phyloP scores from a whole-genome alignment of 2,329 filamentous ascomycete genomes.

The Talaromyces sp. region DNA sequence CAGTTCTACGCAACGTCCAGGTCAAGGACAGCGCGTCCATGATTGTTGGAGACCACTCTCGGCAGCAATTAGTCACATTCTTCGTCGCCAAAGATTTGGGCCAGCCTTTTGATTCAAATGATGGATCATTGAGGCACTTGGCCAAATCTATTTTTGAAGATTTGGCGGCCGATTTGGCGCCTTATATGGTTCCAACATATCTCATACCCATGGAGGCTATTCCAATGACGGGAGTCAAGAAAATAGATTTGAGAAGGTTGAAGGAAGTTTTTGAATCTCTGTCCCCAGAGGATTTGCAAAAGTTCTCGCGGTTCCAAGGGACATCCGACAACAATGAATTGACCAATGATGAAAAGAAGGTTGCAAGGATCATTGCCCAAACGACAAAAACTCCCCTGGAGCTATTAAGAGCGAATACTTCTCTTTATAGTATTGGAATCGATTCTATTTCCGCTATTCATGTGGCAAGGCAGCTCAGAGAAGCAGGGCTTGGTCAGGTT shows the following conservation, averaged over 20 bases:
- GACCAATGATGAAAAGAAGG: slow-evolving; percentile 50
- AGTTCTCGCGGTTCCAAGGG: slow-evolving; percentile 26
- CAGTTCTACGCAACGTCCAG: slow-evolving; percentile 48
- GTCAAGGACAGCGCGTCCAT: slow-evolving; percentile 63
- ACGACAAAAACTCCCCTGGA: slow-evolving; percentile 42
- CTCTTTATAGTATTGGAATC: slow-evolving; percentile 72
- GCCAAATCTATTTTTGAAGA: slow-evolving; percentile 49
- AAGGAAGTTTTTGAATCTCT: slow-evolving; percentile 45
- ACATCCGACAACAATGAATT: slow-evolving; percentile 36
- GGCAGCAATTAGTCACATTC: slow-evolving; percentile 62
- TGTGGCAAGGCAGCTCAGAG: slow-evolving; percentile 55
- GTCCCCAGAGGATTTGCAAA: slow-evolving; percentile 40
- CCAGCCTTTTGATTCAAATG: not conserved
- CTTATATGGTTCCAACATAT: slow-evolving; percentile 74
- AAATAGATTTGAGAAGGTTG: slow-evolving; percentile 61
- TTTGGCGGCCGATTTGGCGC: slow-evolving; percentile 55
- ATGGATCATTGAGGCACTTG: slow-evolving; percentile 6
- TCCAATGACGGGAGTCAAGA: slow-evolving; percentile 69
- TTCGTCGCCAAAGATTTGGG: slow-evolving; percentile 49
- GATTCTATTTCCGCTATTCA: slow-evolving; percentile 79
- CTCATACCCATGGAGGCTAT: slow-evolving; percentile 65
- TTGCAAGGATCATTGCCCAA: slow-evolving; percentile 53
- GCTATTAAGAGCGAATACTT: slow-evolving; percentile 59
- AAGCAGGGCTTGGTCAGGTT: slow-evolving; percentile 43
- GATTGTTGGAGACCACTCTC: slow-evolving; percentile 43